phyloP scores from a whole-genome alignment of 352 stramenopile species.

The Globisporangium echinulatum region DNA sequence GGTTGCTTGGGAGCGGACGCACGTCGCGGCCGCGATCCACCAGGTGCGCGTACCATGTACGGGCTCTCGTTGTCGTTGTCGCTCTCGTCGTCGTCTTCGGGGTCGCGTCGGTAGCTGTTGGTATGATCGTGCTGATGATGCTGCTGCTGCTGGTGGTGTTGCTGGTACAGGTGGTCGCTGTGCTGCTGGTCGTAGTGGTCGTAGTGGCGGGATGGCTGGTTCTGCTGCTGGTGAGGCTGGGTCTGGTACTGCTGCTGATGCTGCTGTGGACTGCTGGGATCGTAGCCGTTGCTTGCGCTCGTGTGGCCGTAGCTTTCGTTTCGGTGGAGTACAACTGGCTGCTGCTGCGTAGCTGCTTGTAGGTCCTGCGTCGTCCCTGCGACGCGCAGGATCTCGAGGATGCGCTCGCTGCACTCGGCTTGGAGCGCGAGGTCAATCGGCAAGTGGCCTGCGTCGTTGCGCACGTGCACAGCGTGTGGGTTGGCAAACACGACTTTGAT shows the following conservation, averaged over 20 bases:
- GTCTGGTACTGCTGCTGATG: slow-evolving; percentile 9
- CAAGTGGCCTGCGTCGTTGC: slow-evolving; percentile 68
- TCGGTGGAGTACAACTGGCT: slow-evolving; percentile 15
- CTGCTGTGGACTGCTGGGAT: slow-evolving; percentile 14
- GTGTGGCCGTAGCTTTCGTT: slow-evolving; percentile 15
- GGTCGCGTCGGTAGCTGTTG: slow-evolving; percentile 18
- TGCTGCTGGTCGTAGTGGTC: slow-evolving; percentile 13
- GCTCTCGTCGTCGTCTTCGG: slow-evolving; percentile 17
- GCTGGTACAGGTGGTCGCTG: slow-evolving; percentile 1
- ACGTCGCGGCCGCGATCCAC: neutral
- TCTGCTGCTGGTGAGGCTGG: neutral
- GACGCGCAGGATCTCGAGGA: slow-evolving; percentile 62
- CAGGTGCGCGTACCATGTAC: slow-evolving; percentile 7
- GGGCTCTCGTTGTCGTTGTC: slow-evolving; percentile 18
- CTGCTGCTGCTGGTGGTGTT: slow-evolving; percentile 4
- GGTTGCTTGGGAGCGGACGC: neutral
- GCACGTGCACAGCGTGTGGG: slow-evolving; percentile 58
- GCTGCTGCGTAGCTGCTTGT: slow-evolving; percentile 5
- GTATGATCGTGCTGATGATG: slow-evolving; percentile 5
- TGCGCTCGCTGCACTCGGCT: slow-evolving; percentile 65
- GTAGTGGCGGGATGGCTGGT: slow-evolving; percentile 1
- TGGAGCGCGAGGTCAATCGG: slow-evolving; percentile 71
- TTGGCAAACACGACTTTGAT: slow-evolving; percentile 80
- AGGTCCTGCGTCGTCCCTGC: slow-evolving; percentile 24
- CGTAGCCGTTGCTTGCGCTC: slow-evolving; percentile 13